phyloP scores from a whole-genome alignment of 139 green algal genomes.

The Coelastrella sp. region DNA sequence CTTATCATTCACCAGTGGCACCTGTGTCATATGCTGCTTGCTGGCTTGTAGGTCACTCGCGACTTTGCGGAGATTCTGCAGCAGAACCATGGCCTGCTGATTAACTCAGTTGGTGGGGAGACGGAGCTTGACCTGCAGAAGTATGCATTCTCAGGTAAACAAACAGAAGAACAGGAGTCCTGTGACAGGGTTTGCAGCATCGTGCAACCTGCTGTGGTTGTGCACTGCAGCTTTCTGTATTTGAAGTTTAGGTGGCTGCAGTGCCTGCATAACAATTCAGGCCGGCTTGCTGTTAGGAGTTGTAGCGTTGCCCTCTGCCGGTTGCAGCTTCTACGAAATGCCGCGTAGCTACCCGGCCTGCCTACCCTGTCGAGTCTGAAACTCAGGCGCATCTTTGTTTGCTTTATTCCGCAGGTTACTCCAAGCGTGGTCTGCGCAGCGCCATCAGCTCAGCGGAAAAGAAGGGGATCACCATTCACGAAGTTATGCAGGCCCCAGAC shows the following conservation, averaged over 20 bases:
- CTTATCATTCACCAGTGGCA: no score
- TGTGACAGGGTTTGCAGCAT: not conserved
- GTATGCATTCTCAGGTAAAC: slow-evolving; percentile 43
- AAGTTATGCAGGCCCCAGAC: not conserved
- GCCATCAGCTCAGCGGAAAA: slow-evolving; percentile 32
- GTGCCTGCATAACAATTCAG: no score
- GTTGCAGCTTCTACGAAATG: not conserved
- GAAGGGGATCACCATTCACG: slow-evolving; percentile 7
- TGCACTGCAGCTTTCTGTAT: not conserved
- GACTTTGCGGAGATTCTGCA: slow-evolving; percentile 19
- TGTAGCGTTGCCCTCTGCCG: no score
- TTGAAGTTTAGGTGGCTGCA: no score
- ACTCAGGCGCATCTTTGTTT: not conserved
- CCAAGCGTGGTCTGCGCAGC: slow-evolving; percentile 16
- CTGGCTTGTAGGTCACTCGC: not conserved
- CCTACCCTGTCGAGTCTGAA: not conserved
- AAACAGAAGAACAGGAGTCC: not conserved
- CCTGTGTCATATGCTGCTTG: not conserved
- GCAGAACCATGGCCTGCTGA: slow-evolving; percentile 1
- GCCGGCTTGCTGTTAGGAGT: no score
- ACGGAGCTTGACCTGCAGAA: slow-evolving; percentile 31
- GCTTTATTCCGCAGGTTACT: slow-evolving; percentile 12
- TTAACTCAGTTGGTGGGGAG: slow-evolving; percentile 36
- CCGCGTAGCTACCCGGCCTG: not conserved
- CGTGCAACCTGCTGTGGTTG: not conserved